Evolutionary conservation across 495 filamentous ascomycete genomes (phyloP).

Genomic region (Lentithecium fluviatile): DNA sequence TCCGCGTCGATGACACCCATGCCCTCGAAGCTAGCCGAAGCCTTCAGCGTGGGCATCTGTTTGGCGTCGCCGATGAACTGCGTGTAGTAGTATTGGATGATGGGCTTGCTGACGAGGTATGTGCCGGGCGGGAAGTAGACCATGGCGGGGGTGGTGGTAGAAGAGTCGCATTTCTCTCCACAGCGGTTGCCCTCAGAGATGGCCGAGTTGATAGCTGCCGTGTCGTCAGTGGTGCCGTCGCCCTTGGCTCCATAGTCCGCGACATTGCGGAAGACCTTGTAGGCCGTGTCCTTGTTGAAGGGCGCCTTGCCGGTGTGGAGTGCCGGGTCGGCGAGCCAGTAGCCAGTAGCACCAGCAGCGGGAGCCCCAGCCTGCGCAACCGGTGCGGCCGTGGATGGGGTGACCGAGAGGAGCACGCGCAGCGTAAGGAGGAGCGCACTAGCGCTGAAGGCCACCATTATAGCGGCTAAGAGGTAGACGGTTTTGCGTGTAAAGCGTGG

Average conservation of each 20-base stretch:
- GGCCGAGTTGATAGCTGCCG: conserved; percentile 53
- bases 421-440: conserved; percentile 31
- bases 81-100: conserved; percentile 66
- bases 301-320: conserved; percentile 61
- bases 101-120: conserved; percentile 58
- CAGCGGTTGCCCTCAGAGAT: conserved; percentile 52
- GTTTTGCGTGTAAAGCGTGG: not conserved
- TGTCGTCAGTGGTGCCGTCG: conserved; percentile 52
- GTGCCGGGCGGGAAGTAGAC: conserved; percentile 63
- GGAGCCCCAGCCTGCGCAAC: conserved; percentile 18
- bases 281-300: conserved; percentile 32
- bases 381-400: conserved; percentile 27
- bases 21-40: conserved; percentile 66
- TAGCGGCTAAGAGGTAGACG: conserved; percentile 17
- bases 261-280: conserved; percentile 49
- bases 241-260: conserved; percentile 52
- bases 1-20: conserved; percentile 91
- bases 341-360: conserved; percentile 46
- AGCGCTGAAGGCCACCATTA: conserved; percentile 33
- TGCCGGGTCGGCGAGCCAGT: conserved; percentile 74
- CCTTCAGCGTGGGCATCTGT: conserved; percentile 74
- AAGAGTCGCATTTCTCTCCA: conserved; percentile 52
- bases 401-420: conserved; percentile 22
- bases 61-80: conserved; percentile 66
- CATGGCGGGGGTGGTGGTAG: conserved; percentile 49